Percentiles rank a stretch among this genome's conserved stretches.
Evolutionary conservation across 2,329 filamentous ascomycete genomes (phyloP).

Genomic region (Pseudocercospora musae): DNA sequence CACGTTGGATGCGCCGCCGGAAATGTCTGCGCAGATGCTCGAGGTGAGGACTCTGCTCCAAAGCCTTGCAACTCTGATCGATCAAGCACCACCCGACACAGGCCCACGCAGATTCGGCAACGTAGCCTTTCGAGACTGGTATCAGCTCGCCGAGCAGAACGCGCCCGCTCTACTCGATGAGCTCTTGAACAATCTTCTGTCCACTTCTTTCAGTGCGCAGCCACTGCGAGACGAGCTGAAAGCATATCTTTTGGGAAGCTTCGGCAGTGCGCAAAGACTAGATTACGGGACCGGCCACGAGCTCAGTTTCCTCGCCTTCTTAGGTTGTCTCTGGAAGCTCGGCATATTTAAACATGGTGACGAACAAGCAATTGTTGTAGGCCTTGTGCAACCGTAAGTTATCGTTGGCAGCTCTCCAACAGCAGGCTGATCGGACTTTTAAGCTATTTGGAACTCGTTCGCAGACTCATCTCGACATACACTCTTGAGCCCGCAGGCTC

Average conservation of each 20-base stretch:
- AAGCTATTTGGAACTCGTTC: constrained; percentile 76
- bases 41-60: constrained; percentile 64
- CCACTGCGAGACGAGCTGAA: constrained; percentile 57
- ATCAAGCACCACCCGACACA: constrained; percentile 76
- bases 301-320: constrained; percentile 87
- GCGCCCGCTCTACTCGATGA: constrained; percentile 48
- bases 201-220: neutral
- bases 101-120: constrained; percentile 92
- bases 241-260: constrained; percentile 77
- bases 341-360: constrained; percentile 67
- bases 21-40: constrained; percentile 49
- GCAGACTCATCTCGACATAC: constrained; percentile 82
- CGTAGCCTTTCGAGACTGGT: constrained; percentile 83
- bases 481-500: constrained; percentile 93
- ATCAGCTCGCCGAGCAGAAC: constrained; percentile 62
- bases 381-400: constrained; percentile 76
- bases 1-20: constrained; percentile 50
- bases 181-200: constrained; percentile 14
- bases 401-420: neutral
- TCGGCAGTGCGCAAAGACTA: constrained; percentile 82
- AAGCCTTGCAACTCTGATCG: constrained; percentile 63
- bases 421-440: neutral
- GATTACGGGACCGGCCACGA: constrained; percentile 98
- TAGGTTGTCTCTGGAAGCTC: constrained; percentile 88
- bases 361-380: constrained; percentile 77